Evolutionary conservation across 2,329 filamentous ascomycete genomes (phyloP).

Genomic region (Fusarium paranaense): DNA sequence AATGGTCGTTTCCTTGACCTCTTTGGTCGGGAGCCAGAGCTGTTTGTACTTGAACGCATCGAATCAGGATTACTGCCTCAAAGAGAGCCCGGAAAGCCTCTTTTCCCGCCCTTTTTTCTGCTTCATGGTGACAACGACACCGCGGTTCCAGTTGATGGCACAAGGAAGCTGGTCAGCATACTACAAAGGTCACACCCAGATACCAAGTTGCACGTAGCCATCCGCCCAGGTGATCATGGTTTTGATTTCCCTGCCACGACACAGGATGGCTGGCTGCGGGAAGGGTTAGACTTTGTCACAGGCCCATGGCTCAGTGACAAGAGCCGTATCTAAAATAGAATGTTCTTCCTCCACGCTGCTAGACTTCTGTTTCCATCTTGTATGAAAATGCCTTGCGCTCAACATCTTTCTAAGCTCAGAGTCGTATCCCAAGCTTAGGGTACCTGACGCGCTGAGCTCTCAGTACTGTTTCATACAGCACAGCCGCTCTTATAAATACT

Average conservation of each 20-base stretch:
- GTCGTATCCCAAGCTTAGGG: no score
- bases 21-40: not conserved
- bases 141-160: not conserved
- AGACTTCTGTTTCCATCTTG: no score
- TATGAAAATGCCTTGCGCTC: not conserved
- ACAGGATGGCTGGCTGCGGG: not conserved
- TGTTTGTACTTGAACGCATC: not conserved
- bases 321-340: not conserved
- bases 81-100: not conserved
- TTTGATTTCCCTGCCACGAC: not conserved
- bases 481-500: no score
- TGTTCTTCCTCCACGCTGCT: not conserved
- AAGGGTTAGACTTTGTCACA: not conserved
- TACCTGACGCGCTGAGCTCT: not conserved
- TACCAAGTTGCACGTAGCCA: not conserved
- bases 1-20: not conserved
- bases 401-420: not conserved
- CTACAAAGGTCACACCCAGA: not conserved
- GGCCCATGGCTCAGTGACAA: not conserved
- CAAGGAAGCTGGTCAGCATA: not conserved
- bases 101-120: not conserved
- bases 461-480: no score
- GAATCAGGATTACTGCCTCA: not conserved
- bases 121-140: not conserved
- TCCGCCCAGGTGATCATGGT: not conserved